These are phyloP conservation scores for Tricharina praecox DNA, from an alignment of 495 filamentous ascomycete species.

Conservation along the genomic window DNA sequence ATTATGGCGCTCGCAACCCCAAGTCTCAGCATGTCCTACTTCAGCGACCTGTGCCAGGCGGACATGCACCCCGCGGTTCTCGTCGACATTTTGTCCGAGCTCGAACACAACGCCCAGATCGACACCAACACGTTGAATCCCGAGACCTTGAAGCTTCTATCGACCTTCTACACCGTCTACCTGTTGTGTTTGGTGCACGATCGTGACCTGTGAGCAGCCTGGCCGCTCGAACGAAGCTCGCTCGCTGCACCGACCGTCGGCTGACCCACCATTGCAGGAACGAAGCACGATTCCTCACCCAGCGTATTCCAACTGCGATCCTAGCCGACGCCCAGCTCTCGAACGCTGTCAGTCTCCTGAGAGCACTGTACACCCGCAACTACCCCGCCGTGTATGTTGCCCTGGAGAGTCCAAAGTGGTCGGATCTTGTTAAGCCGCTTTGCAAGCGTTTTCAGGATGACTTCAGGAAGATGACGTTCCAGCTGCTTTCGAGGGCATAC, in stretches of 20 bases:
- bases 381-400: constrained; percentile 32
- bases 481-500: constrained; percentile 34
- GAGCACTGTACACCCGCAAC: constrained; percentile 35
- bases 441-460: constrained; percentile 30
- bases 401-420: constrained; percentile 33
- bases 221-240: neutral
- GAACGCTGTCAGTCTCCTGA: constrained; percentile 33
- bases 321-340: constrained; percentile 32
- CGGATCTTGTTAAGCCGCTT: constrained; percentile 28
- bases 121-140: constrained; percentile 9
- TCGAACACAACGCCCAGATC: constrained; percentile 32
- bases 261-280: constrained; percentile 25
- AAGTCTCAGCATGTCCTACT: constrained; percentile 22
- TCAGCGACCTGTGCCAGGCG: constrained; percentile 29
- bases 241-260: neutral
- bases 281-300: constrained; percentile 37
- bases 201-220: constrained; percentile 33
- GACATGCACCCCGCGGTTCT: constrained; percentile 30
- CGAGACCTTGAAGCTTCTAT: constrained; percentile 26
- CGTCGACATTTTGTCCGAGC: constrained; percentile 32
- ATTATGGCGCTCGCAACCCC: neutral
- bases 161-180: constrained; percentile 36
- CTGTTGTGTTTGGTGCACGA: constrained; percentile 38
- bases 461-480: constrained; percentile 35
- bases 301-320: constrained; percentile 32